Evolutionary conservation across 441 rosid genomes (phyloP).

Genomic region (Codiaeum variegatum): DNA sequence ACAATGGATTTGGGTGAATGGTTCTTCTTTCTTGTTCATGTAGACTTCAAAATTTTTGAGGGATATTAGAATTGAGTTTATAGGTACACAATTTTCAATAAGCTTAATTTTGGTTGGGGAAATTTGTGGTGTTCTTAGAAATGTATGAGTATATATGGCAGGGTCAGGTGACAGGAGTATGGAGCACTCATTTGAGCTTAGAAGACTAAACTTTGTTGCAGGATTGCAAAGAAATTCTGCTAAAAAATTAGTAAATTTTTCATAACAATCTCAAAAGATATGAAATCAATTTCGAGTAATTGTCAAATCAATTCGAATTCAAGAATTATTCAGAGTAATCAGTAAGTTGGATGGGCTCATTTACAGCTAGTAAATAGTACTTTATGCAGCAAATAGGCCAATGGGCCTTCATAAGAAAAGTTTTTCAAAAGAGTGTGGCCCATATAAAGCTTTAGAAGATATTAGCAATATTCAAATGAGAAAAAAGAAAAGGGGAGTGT

Average conservation of each 20-base stretch:
- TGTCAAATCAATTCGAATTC: too few relatives aligned
- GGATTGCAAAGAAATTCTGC: neutral
- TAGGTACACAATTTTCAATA: neutral
- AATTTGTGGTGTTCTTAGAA: neutral
- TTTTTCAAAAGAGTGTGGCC: too few relatives aligned
- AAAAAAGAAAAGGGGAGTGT: neutral
- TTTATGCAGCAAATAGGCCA: too few relatives aligned
- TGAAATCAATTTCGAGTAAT: too few relatives aligned
- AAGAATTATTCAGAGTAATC: too few relatives aligned
- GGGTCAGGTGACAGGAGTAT: neutral
- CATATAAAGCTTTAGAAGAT: too few relatives aligned
- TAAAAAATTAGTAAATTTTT: too few relatives aligned
- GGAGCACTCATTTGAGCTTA: neutral
- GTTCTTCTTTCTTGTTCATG: neutral
- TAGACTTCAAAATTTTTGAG: slow-evolving; percentile 7
- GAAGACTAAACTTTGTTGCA: neutral
- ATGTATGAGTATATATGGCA: neutral
- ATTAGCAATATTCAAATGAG: too few relatives aligned
- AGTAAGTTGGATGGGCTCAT: too few relatives aligned
- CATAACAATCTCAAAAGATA: too few relatives aligned
- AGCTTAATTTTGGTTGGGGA: neutral
- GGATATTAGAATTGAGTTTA: neutral
- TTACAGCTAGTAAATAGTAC: too few relatives aligned
- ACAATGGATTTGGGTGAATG: neutral
- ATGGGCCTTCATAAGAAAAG: too few relatives aligned